phyloP scores from a whole-genome alignment of 805 yeast genomes.

The Myxozyma monticola region DNA sequence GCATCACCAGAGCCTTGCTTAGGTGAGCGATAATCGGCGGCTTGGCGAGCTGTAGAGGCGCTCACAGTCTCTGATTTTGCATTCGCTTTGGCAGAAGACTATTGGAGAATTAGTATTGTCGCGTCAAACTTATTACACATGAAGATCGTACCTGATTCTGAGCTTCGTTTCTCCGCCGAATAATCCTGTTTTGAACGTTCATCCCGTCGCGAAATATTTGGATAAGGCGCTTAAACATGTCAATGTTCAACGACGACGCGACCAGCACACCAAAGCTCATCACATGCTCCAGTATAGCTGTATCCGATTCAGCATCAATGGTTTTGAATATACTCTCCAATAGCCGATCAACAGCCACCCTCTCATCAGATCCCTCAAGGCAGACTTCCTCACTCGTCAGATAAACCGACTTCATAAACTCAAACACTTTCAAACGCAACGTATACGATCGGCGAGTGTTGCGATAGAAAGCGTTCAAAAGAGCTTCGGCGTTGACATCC shows the following conservation, averaged over 20 bases:
- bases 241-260: slow-evolving; percentile 19
- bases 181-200: no score
- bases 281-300: slow-evolving; percentile 38
- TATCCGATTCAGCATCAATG: slow-evolving; percentile 36
- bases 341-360: slow-evolving; percentile 38
- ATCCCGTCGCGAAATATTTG: slow-evolving; percentile 27
- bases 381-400: slow-evolving; percentile 41
- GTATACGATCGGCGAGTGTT: slow-evolving; percentile 31
- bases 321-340: slow-evolving; percentile 40
- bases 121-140: no score
- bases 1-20: no score
- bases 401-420: slow-evolving; percentile 43
- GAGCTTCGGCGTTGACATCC: slow-evolving; percentile 47
- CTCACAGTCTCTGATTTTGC: no score
- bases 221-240: slow-evolving; percentile 9
- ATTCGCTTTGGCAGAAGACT: no score
- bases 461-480: slow-evolving; percentile 50
- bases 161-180: no score
- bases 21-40: no score
- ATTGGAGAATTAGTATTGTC: no score
- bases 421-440: slow-evolving; percentile 32
- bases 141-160: no score
- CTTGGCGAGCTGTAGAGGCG: no score
- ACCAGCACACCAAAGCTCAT: slow-evolving; percentile 35
- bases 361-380: slow-evolving; percentile 31